These are phyloP conservation scores for Fusarium pseudograminearum DNA, from an alignment of 2,329 filamentous ascomycete genomes.

Conservation along the genomic window DNA sequence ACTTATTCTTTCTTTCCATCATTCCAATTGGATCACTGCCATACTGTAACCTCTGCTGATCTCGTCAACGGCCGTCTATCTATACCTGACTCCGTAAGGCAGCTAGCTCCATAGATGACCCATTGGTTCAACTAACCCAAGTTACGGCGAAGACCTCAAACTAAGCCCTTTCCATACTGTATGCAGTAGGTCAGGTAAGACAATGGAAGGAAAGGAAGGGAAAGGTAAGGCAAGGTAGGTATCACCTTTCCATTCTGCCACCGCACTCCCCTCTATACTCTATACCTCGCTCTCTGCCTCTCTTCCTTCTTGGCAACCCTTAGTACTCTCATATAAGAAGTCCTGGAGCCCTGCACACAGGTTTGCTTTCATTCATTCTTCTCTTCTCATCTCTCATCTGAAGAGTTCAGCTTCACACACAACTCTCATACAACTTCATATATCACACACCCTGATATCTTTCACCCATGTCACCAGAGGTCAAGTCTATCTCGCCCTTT, in stretches of 20 bases:
- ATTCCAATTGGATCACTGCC: constrained; percentile 24
- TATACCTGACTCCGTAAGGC: constrained; percentile 21
- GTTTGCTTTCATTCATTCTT: constrained; percentile 19
- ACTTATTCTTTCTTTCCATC: constrained; percentile 8
- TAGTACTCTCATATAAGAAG: constrained; percentile 45
- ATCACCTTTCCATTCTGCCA: constrained; percentile 25
- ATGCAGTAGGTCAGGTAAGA: constrained; percentile 17
- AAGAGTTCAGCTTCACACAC: constrained; percentile 39
- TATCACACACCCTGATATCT: constrained; percentile 28
- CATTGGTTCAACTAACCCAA: constrained; percentile 29
- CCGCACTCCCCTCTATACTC: constrained; percentile 38
- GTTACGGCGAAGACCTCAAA: constrained; percentile 29
- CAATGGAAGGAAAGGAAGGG: background rate
- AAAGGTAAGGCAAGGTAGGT: constrained; percentile 1
- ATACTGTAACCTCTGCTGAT: constrained; percentile 42
- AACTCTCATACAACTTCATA: constrained; percentile 30
- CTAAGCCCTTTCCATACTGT: constrained; percentile 23
- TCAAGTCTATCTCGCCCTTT: constrained; percentile 71
- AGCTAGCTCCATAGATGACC: constrained; percentile 31
- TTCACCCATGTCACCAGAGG: constrained; percentile 53
- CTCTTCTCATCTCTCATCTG: constrained; percentile 42
- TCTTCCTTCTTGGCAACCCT: constrained; percentile 31
- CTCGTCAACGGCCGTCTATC: constrained; percentile 38
- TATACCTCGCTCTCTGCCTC: constrained; percentile 32
- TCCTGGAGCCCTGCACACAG: constrained; percentile 19